Evolutionary conservation across 768 basidiomycete species (phyloP).

Genomic region (Suillus bovinus): DNA sequence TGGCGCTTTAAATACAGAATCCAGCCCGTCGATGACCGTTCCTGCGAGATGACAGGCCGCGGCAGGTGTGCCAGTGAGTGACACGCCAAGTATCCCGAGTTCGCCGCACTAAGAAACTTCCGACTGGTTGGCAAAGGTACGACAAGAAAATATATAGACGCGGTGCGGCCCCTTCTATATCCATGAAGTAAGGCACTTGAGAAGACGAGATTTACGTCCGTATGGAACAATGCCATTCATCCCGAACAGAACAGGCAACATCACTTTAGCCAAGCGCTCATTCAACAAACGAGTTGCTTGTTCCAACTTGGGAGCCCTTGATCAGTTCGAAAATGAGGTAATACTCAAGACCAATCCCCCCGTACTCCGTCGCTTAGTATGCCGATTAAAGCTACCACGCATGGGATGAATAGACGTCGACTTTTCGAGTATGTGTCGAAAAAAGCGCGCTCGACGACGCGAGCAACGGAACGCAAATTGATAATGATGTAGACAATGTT

Average conservation of each 20-base stretch:
- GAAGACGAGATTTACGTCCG: conserved; percentile 9
- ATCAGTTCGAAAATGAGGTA: too few relatives aligned
- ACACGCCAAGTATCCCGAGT: not conserved
- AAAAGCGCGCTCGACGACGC: too few relatives aligned
- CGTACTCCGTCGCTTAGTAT: too few relatives aligned
- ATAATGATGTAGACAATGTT: too few relatives aligned
- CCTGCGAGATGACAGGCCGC: conserved; percentile 14
- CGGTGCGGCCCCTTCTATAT: not conserved
- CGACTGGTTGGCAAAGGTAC: conserved; percentile 13
- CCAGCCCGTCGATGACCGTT: conserved; percentile 10
- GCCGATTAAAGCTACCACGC: too few relatives aligned
- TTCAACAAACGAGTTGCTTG: too few relatives aligned
- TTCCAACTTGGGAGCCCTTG: too few relatives aligned
- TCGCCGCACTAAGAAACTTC: conserved; percentile 11
- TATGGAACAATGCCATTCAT: conserved; percentile 22
- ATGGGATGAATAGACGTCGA: too few relatives aligned
- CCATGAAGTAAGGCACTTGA: not conserved
- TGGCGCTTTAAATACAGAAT: conserved; percentile 8
- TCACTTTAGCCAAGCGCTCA: not conserved
- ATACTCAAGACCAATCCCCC: too few relatives aligned
- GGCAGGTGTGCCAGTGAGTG: not conserved
- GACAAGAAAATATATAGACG: conserved; percentile 10
- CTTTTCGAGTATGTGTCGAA: too few relatives aligned
- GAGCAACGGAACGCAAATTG: too few relatives aligned
- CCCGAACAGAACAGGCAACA: conserved; percentile 8